Evolutionary conservation across 2,329 filamentous ascomycete species (phyloP).

Genomic region (Hymenoscyphus linearis): DNA sequence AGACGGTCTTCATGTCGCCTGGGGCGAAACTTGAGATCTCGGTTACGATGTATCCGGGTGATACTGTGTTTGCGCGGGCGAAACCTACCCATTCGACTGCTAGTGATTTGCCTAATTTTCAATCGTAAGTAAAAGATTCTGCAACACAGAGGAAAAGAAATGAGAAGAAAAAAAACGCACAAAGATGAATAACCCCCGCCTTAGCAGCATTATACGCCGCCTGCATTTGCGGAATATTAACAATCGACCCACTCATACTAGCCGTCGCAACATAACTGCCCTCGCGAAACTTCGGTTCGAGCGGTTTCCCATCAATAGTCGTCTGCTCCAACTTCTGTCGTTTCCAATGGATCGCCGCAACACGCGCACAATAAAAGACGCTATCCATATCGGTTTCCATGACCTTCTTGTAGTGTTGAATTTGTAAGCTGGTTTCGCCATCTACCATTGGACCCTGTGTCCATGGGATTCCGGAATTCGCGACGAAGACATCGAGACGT

Average conservation of each 20-base stretch:
- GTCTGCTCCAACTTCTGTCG: slow-evolving; percentile 65
- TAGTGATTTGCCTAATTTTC: slow-evolving; percentile 55
- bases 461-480: slow-evolving; percentile 74
- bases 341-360: slow-evolving; percentile 64
- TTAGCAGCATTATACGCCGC: slow-evolving; percentile 70
- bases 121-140: background rate
- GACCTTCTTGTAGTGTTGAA: slow-evolving; percentile 62
- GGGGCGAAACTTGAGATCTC: slow-evolving; percentile 64
- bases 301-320: slow-evolving; percentile 53
- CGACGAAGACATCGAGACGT: slow-evolving; percentile 71
- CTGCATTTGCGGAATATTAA: slow-evolving; percentile 72
- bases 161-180: slow-evolving; percentile 36
- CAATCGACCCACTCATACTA: slow-evolving; percentile 73
- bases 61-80: slow-evolving; percentile 66
- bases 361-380: slow-evolving; percentile 71
- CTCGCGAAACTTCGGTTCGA: slow-evolving; percentile 50
- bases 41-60: slow-evolving; percentile 71
- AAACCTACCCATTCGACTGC: slow-evolving; percentile 75
- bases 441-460: slow-evolving; percentile 63
- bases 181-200: slow-evolving; percentile 55
- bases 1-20: slow-evolving; percentile 62
- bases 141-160: background rate
- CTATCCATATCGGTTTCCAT: slow-evolving; percentile 69
- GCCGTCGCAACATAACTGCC: slow-evolving; percentile 76
- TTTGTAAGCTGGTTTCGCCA: slow-evolving; percentile 37